Conservation (phyloP, 2,329 filamentous ascomycete species). For the Cadophora gregata region DNA sequence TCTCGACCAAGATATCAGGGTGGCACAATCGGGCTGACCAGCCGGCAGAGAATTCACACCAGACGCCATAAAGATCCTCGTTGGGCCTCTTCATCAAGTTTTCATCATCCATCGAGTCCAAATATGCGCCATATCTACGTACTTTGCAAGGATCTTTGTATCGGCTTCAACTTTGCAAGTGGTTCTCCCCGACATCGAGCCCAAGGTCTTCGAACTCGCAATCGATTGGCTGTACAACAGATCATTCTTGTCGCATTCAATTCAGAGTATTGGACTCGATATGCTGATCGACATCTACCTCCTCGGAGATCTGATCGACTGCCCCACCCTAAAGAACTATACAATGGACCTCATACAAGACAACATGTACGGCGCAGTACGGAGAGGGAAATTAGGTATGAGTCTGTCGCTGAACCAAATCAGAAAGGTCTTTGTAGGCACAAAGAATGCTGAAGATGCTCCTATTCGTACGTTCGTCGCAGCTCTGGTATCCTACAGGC, state of each 20-base stretch:
- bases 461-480: slow-evolving; percentile 15
- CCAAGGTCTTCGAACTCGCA: background rate
- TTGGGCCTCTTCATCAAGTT: background rate
- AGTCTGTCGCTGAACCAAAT: slow-evolving; percentile 2
- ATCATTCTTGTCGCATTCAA: background rate
- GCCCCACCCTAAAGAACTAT: slow-evolving; percentile 15
- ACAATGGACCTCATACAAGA: slow-evolving; percentile 21
- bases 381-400: background rate
- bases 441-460: background rate
- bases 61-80: slow-evolving; percentile 6
- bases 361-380: slow-evolving; percentile 10
- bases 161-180: background rate
- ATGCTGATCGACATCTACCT: slow-evolving; percentile 13
- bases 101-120: background rate
- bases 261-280: background rate
- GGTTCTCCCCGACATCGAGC: slow-evolving; percentile 12
- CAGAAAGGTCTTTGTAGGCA: slow-evolving; percentile 7
- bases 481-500: slow-evolving; percentile 8
- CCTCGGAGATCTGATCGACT: slow-evolving; percentile 13
- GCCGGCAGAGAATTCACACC: background rate
- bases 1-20: background rate
- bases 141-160: slow-evolving; percentile 1
- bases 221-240: slow-evolving; percentile 10
- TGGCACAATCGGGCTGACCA: background rate
- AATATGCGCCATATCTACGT: slow-evolving; percentile 15